These are phyloP conservation scores for Eragrostis tef DNA, from an alignment of 202 grass and related monocot genomes.

Conservation along the genomic window DNA sequence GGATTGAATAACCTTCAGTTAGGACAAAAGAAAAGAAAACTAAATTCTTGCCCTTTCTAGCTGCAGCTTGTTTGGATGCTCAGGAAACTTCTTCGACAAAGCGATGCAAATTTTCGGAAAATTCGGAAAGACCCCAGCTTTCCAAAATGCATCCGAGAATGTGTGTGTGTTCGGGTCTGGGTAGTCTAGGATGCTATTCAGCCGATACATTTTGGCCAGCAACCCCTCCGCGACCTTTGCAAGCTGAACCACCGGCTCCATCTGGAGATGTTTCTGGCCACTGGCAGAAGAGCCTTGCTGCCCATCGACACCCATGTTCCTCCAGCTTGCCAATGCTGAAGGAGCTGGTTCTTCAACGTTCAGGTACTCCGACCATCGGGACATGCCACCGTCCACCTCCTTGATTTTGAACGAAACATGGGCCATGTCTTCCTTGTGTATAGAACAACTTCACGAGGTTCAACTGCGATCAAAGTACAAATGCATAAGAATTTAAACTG, in stretches of 20 bases:
- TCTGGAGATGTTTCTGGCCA: conserved; percentile 66
- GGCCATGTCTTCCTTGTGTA: conserved; percentile 58
- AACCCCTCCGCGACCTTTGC: conserved; percentile 78
- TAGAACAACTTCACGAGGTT: conserved; percentile 37
- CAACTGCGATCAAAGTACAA: not conserved
- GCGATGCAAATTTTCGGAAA: conserved; percentile 80
- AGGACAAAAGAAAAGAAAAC: not conserved
- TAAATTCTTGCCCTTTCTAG: conserved; percentile 71
- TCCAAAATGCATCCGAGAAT: conserved; percentile 88
- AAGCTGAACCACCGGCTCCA: conserved; percentile 87
- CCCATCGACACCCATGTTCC: conserved; percentile 54
- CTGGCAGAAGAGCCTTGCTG: conserved; percentile 47
- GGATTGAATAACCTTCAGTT: not conserved
- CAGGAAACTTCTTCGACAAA: conserved; percentile 92
- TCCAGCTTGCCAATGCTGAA: conserved; percentile 71
- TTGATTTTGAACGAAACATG: conserved; percentile 73
- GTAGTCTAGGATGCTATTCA: conserved; percentile 75
- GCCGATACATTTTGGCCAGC: conserved; percentile 82
- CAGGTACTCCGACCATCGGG: conserved; percentile 84
- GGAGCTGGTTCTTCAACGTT: conserved; percentile 58
- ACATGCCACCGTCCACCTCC: conserved; percentile 66
- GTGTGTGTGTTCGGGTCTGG: conserved; percentile 74
- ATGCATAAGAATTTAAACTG: not conserved
- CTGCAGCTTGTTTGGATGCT: conserved; percentile 94
- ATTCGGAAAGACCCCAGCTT: conserved; percentile 85